Conservation (phyloP, 2,329 filamentous ascomycete genomes). For the Fusarium sp. region DNA sequence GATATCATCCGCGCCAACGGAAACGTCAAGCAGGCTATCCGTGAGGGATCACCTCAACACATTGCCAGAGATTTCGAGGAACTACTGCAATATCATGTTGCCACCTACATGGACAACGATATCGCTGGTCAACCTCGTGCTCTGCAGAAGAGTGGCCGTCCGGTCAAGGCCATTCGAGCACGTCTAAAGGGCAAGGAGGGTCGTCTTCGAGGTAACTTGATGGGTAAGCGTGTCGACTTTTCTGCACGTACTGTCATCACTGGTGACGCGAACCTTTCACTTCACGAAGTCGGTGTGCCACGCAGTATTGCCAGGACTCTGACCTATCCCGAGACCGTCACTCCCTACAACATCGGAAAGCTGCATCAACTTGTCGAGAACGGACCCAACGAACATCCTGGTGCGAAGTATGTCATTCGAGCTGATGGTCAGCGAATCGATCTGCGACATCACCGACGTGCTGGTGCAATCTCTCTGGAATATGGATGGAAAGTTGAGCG, state of each 20-base stretch:
- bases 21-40: conserved; percentile 91
- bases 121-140: conserved; percentile 96
- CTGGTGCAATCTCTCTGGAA: conserved; percentile 87
- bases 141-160: conserved; percentile 95
- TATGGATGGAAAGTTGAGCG: conserved; percentile 99
- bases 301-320: conserved; percentile 92
- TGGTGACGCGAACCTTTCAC: conserved; percentile 94
- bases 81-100: conserved; percentile 96
- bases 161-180: conserved; percentile 95
- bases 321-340: conserved; percentile 97
- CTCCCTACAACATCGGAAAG: conserved; percentile 96
- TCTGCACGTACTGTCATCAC: conserved; percentile 99
- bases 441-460: conserved; percentile 91
- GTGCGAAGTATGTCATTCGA: conserved; percentile 96
- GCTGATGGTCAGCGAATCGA: conserved; percentile 95
- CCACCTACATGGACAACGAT: conserved; percentile 99
- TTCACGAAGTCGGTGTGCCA: conserved; percentile 98
- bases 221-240: conserved; percentile 99
- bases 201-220: conserved; percentile 96
- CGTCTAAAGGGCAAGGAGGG: conserved; percentile 99
- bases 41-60: conserved; percentile 92
- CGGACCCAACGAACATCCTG: conserved; percentile 94
- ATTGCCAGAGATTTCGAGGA: conserved; percentile 92
- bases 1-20: conserved; percentile 98
- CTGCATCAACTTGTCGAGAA: conserved; percentile 91